phyloP scores from a whole-genome alignment of 495 filamentous ascomycete genomes.

The Penicillium cinerascens region DNA sequence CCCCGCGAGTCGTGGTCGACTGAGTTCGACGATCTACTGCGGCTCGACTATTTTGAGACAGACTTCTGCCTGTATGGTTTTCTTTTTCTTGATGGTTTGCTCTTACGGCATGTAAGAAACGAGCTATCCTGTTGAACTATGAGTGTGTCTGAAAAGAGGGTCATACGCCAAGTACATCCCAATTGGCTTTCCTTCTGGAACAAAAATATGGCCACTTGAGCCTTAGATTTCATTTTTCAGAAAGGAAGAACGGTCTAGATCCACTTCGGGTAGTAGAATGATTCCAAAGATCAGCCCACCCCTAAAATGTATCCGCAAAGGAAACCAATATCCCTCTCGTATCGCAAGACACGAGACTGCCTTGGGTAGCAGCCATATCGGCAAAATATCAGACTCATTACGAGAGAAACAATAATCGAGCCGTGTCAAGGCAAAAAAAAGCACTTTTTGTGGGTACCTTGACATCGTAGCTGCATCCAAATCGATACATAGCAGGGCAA shows the following conservation, averaged over 20 bases:
- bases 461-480: neutral
- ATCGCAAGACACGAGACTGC: neutral
- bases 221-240: too few relatives aligned
- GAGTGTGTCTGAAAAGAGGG: neutral
- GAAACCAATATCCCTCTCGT: neutral
- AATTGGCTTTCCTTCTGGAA: too few relatives aligned
- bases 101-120: neutral
- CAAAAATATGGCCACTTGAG: too few relatives aligned
- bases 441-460: neutral
- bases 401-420: neutral
- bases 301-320: neutral
- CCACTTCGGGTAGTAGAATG: neutral
- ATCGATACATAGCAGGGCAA: neutral
- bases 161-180: too few relatives aligned
- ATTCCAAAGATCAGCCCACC: neutral
- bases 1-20: conserved; percentile 24
- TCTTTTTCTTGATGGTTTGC: neutral
- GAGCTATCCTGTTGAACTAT: neutral
- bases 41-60: conserved; percentile 8
- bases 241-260: neutral
- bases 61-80: neutral
- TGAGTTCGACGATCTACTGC: conserved; percentile 13
- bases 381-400: neutral
- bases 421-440: neutral
- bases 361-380: neutral